Percentiles rank a stretch among this genome's conserved stretches.
These are phyloP conservation scores for Nepenthes mirabilis DNA, from an alignment of 148 eudicot genomes.

Conservation along the genomic window DNA sequence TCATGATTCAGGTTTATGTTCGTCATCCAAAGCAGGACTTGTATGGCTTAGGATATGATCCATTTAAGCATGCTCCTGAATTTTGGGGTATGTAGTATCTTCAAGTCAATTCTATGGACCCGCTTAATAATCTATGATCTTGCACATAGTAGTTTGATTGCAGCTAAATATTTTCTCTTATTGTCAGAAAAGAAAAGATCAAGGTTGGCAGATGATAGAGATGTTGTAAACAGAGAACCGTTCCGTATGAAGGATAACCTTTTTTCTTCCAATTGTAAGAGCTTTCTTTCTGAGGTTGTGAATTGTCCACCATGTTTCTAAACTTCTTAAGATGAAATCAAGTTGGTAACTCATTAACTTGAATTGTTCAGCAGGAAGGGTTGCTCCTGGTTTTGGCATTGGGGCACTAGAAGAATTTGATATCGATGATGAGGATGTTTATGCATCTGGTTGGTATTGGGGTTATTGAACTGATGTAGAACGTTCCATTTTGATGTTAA, in stretches of 20 bases:
- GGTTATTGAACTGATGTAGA: not conserved
- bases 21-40: constrained; percentile 79
- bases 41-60: constrained; percentile 94
- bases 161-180: not conserved
- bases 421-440: constrained; percentile 89
- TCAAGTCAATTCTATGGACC: too few relatives aligned
- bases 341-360: constrained; percentile 11
- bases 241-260: constrained; percentile 37
- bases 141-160: not conserved
- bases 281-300: not conserved
- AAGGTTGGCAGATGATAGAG: constrained; percentile 30
- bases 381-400: constrained; percentile 91
- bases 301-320: not conserved
- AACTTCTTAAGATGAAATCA: not conserved
- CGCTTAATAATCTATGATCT: too few relatives aligned
- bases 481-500: too few relatives aligned
- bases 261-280: constrained; percentile 49
- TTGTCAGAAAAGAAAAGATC: constrained; percentile 63
- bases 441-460: constrained; percentile 52
- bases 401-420: constrained; percentile 94
- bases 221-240: constrained; percentile 26
- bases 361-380: constrained; percentile 51
- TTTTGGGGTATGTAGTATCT: constrained; percentile 57
- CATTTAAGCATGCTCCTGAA: constrained; percentile 85
- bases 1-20: constrained; percentile 44